These are phyloP conservation scores for Paramecium tetraurelia DNA, from an alignment of 73 alveolate species.

Conservation along the genomic window DNA sequence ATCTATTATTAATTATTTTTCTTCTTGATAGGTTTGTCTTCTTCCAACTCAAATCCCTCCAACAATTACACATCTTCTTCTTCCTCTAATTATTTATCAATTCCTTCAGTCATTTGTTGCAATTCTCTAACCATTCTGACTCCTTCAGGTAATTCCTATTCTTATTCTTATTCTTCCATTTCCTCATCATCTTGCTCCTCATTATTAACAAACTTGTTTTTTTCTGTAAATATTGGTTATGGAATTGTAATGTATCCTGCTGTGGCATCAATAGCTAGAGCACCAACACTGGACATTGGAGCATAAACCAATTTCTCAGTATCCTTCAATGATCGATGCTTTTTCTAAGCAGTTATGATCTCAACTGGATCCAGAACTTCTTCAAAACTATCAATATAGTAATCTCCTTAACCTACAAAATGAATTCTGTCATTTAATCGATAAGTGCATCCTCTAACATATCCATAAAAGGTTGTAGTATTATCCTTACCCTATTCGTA, in stretches of 20 bases:
- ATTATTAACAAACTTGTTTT: conserved; percentile 65
- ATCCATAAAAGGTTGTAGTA: conserved; percentile 84
- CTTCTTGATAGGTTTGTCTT: conserved; percentile 58
- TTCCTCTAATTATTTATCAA: conserved; percentile 72
- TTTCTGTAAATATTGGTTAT: conserved; percentile 93
- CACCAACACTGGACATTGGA: conserved; percentile 93
- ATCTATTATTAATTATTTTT: conserved; percentile 49
- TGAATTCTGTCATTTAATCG: conserved; percentile 69
- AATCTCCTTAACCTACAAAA: conserved; percentile 64
- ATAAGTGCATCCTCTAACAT: conserved; percentile 91
- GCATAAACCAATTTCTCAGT: conserved; percentile 95
- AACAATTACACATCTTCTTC: conserved; percentile 80
- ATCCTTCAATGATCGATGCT: conserved; percentile 90
- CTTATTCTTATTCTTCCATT: conserved; percentile 45
- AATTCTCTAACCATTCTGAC: conserved; percentile 69
- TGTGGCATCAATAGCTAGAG: conserved; percentile 89
- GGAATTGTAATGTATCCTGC: conserved; percentile 97
- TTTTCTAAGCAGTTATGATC: conserved; percentile 74
- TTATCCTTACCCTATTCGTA: conserved; percentile 70
- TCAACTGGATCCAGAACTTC: conserved; percentile 58
- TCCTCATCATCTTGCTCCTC: conserved; percentile 54
- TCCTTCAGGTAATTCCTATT: conserved; percentile 71
- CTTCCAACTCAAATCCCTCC: conserved; percentile 79
- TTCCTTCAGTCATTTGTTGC: conserved; percentile 68
- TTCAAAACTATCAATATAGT: conserved; percentile 44